Conservation (phyloP, 2,329 filamentous ascomycete genomes). For the Lasiodiplodia gonubiensis region DNA sequence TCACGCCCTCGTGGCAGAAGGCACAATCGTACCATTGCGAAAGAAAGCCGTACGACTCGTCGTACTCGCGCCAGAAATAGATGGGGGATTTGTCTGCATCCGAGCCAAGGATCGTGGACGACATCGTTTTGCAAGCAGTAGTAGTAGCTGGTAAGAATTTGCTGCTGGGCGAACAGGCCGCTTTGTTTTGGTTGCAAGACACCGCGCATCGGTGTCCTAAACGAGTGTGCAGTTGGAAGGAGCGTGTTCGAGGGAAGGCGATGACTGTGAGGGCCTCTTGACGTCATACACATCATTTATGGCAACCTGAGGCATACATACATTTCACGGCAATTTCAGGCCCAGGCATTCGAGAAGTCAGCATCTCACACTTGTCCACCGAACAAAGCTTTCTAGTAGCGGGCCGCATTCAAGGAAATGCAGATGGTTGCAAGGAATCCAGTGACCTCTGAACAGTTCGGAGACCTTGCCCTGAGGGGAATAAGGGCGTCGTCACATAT, state of each 20-base stretch:
- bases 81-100: conserved; percentile 29
- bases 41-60: conserved; percentile 60
- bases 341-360: too few relatives aligned
- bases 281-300: too few relatives aligned
- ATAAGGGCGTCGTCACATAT: too few relatives aligned
- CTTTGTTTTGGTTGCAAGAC: background rate
- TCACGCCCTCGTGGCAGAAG: conserved; percentile 50
- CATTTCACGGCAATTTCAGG: too few relatives aligned
- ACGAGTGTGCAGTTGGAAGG: background rate
- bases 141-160: background rate
- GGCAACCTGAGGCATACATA: too few relatives aligned
- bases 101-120: conserved; percentile 6
- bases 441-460: too few relatives aligned
- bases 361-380: too few relatives aligned
- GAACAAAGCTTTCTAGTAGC: too few relatives aligned
- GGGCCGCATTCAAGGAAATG: too few relatives aligned
- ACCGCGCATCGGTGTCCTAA: background rate
- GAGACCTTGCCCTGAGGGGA: too few relatives aligned
- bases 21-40: conserved; percentile 65
- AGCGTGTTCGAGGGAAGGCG: background rate
- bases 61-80: conserved; percentile 49
- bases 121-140: background rate
- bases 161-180: background rate
- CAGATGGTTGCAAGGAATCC: too few relatives aligned
- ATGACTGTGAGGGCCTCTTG: background rate